Evolutionary conservation across 257 asterid genomes (phyloP).

Genomic region (Asclepias syriaca): DNA sequence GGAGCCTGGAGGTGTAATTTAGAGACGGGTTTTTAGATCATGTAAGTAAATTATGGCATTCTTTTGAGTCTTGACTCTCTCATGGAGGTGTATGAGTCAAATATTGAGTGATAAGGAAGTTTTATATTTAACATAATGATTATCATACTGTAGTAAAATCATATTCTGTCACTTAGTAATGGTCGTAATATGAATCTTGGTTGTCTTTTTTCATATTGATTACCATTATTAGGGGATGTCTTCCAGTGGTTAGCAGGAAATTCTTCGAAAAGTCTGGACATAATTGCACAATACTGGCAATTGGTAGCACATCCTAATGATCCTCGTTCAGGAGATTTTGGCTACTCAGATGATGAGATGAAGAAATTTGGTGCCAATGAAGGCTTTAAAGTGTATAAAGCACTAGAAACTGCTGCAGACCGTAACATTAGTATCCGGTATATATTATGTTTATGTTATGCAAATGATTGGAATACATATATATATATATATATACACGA

Average conservation of each 20-base stretch:
- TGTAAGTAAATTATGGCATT: not conserved
- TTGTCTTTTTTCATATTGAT: not conserved
- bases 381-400: constrained; percentile 54
- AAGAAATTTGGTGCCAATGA: constrained; percentile 60
- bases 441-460: not conserved
- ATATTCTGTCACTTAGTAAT: not conserved
- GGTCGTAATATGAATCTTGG: not conserved
- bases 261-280: constrained; percentile 61
- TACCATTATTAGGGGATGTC: constrained; percentile 60
- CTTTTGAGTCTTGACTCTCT: not conserved
- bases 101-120: too few relatives aligned
- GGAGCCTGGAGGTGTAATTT: too few relatives aligned
- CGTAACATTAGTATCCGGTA: constrained; percentile 63
- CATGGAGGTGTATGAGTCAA: too few relatives aligned
- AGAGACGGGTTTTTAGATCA: not conserved
- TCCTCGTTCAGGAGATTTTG: constrained; percentile 80
- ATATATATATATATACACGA: too few relatives aligned
- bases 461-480: not conserved
- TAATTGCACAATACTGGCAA: constrained; percentile 90
- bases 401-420: constrained; percentile 60
- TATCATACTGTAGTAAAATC: not conserved
- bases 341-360: constrained; percentile 69
- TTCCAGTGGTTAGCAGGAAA: constrained; percentile 87
- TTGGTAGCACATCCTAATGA: constrained; percentile 55
- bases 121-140: too few relatives aligned